Evolutionary conservation across 1,284 basidiomycete species (phyloP).

Genomic region (Sanguinoderma infundibulare): DNA sequence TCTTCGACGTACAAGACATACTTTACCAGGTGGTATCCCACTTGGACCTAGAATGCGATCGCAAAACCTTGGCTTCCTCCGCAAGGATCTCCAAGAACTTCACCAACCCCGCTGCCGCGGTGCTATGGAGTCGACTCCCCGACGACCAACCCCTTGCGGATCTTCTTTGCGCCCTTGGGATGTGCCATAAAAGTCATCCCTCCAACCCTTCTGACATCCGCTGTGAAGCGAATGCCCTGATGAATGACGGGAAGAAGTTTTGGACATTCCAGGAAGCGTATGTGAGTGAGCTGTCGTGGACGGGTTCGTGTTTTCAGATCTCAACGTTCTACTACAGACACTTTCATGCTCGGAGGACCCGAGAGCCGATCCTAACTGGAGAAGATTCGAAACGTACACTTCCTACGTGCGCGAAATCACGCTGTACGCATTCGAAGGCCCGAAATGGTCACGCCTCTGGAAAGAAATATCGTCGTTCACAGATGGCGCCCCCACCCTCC

Average conservation of each 20-base stretch:
- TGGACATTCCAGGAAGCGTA: too few relatives aligned
- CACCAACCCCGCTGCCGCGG: neutral
- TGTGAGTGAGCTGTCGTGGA: too few relatives aligned
- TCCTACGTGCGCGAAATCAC: neutral
- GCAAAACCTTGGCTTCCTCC: neutral
- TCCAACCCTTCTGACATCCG: neutral
- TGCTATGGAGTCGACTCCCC: neutral
- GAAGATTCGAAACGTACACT: neutral
- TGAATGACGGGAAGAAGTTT: too few relatives aligned
- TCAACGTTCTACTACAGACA: neutral
- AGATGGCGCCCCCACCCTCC: neutral
- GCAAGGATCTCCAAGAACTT: neutral
- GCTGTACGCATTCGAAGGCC: neutral
- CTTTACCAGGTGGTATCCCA: neutral
- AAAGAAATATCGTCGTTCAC: neutral
- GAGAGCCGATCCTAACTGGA: neutral
- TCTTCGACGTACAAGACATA: neutral
- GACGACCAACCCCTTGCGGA: neutral
- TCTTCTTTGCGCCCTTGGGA: neutral
- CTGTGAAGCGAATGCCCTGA: neutral
- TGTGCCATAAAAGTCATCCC: neutral
- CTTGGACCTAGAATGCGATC: neutral
- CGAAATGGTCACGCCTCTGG: neutral
- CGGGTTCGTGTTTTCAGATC: neutral
- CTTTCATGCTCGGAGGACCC: neutral